A percentile compares a stretch with the other conserved stretches of the same genome.
phyloP scores from a whole-genome alignment of 768 basidiomycete species.

The Russula olivacea region DNA sequence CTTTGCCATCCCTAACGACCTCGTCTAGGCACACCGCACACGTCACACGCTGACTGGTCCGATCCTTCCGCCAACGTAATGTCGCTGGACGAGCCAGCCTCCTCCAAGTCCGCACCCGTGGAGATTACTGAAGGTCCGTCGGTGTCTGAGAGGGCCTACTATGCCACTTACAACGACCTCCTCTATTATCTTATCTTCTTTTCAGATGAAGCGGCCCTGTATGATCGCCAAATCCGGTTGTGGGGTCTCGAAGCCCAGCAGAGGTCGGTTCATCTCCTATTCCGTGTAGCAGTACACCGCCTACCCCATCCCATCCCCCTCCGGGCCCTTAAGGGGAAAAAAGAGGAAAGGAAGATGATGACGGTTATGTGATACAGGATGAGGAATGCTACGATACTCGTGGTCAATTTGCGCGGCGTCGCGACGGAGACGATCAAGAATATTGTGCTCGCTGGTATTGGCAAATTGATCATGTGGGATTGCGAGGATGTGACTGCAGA shows the following conservation, averaged over 20 bases:
- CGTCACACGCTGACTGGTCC: not conserved
- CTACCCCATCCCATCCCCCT: too few species aligned
- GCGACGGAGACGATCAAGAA: conserved; percentile 97
- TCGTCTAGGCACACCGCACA: not conserved
- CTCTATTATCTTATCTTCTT: not conserved
- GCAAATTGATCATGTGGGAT: conserved; percentile 82
- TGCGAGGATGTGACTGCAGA: conserved; percentile 65
- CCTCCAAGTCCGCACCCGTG: conserved; percentile 26
- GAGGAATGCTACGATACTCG: conserved; percentile 86
- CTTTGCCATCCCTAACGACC: not conserved
- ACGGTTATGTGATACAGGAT: conserved; percentile 48
- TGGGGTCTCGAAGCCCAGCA: conserved; percentile 99
- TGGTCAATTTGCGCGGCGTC: conserved; percentile 71
- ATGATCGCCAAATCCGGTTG: conserved; percentile 94
- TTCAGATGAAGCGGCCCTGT: conserved; percentile 69
- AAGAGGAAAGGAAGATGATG: not conserved
- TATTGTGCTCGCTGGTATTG: conserved; percentile 94
- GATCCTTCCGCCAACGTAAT: conserved; percentile 7
- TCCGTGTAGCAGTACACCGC: too few species aligned
- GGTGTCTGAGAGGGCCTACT: not conserved
- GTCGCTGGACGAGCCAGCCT: conserved; percentile 17
- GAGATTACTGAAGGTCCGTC: conserved; percentile 30
- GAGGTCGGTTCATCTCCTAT: conserved; percentile 46
- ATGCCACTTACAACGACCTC: not conserved
- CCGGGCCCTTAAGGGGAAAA: not conserved